These are phyloP conservation scores for Phragmites australis DNA, from an alignment of 176 grass and related monocot species.

Conservation along the genomic window DNA sequence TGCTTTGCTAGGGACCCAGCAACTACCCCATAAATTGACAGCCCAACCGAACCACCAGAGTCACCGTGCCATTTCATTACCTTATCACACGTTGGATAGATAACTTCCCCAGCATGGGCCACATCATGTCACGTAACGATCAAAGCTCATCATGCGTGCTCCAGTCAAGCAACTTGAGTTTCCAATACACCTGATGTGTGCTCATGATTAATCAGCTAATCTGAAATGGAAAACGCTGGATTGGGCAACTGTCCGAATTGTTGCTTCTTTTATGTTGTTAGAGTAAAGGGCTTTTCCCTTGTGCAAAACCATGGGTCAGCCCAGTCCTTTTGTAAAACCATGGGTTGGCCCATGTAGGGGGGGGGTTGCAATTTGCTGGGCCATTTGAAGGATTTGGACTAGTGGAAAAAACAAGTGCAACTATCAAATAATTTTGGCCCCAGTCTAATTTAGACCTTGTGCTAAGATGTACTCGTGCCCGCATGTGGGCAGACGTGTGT, in stretches of 20 bases:
- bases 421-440: too few relatives aligned
- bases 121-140: neutral
- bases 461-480: too few relatives aligned
- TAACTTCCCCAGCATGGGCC: neutral
- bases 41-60: constrained; percentile 9
- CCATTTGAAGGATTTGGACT: neutral
- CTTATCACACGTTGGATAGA: constrained; percentile 28
- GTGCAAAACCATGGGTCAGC: neutral
- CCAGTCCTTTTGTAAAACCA: neutral
- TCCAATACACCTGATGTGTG: neutral
- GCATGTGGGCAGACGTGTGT: too few relatives aligned
- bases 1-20: constrained; percentile 22
- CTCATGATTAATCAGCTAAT: neutral
- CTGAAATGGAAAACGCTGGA: neutral
- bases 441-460: too few relatives aligned
- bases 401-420: too few relatives aligned
- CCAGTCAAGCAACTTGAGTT: constrained; percentile 8
- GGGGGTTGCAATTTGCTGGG: too few relatives aligned
- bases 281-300: neutral
- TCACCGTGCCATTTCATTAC: constrained; percentile 8
- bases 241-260: too few relatives aligned
- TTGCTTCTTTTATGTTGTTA: neutral
- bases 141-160: neutral
- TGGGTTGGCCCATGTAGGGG: neutral
- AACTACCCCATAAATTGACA: constrained; percentile 31